phyloP scores from a whole-genome alignment of 768 basidiomycete species.

The Mycena chlorophos region DNA sequence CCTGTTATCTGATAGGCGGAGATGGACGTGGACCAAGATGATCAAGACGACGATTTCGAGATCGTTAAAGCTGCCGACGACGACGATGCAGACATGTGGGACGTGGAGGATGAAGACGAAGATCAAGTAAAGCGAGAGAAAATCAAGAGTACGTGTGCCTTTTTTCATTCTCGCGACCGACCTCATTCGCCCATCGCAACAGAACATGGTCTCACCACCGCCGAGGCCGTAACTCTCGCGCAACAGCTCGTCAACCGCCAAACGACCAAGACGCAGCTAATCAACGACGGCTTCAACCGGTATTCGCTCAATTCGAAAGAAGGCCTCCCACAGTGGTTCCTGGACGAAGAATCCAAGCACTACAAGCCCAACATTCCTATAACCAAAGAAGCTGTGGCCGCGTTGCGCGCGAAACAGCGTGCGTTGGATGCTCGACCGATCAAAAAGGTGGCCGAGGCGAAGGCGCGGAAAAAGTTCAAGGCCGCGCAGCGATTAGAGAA shows the following conservation, averaged over 20 bases:
- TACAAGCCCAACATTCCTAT: constrained; percentile 96
- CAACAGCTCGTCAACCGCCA: constrained; percentile 88
- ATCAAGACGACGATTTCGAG: constrained; percentile 60
- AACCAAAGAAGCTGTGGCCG: constrained; percentile 90
- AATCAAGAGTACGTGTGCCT: constrained; percentile 63
- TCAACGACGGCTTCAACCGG: constrained; percentile 95
- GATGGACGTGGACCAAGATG: constrained; percentile 36
- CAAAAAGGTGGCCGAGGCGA: constrained; percentile 98
- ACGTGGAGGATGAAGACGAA: constrained; percentile 74
- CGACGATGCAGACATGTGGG: constrained; percentile 72
- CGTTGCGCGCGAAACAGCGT: constrained; percentile 85
- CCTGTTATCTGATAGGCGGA: constrained; percentile 23
- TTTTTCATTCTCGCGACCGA: neutral
- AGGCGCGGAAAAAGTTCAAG: constrained; percentile 93
- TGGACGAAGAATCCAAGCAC: constrained; percentile 91
- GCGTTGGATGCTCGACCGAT: constrained; percentile 96
- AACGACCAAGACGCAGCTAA: constrained; percentile 82
- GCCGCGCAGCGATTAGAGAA: constrained; percentile 84
- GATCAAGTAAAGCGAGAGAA: constrained; percentile 65
- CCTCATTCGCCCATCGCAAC: constrained; percentile 9
- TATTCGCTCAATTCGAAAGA: constrained; percentile 92
- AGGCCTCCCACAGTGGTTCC: constrained; percentile 91
- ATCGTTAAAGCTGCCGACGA: constrained; percentile 58
- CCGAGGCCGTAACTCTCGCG: constrained; percentile 89
- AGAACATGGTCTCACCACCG: constrained; percentile 84